Evolutionary conservation across 148 eudicot genomes (phyloP), one percentile per base, ranked within the genome.

Genomic region (Amaranthus palmeri): DNA sequence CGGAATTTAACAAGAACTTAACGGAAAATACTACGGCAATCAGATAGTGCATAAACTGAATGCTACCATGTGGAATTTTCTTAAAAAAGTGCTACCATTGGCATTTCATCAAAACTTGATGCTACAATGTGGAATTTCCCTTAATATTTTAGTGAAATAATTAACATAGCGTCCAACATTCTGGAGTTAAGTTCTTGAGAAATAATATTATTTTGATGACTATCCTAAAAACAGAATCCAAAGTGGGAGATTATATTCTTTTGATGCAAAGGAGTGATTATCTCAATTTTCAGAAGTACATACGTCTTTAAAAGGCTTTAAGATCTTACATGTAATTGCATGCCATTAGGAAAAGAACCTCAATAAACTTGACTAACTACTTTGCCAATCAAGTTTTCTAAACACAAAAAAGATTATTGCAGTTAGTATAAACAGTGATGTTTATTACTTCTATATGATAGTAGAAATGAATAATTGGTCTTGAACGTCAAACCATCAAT

Each of bases 341-440:
- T 85, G 69, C 89, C 89, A 77, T 86, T 93, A 51, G 88, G 87
- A 76, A 95, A 90, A 72, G 75, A 76, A 45, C 97, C 97, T 82
- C 83, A 76, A 81, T 86, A 95, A 54, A 95, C 99, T 70, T 72
- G 75, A 75, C 99, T 95, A 85, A 78, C 99, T 73, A 97, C 99
- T 76, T 85, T 88, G 52, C 99, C 97, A 66, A 95, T 92, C 85
- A 95, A 73, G 72, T 87, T 89, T 70, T 86, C 99, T 89, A 89
- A 4, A 76, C 78, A 12, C 52, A 76, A 46, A 69, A 68, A 68
- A 74, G 18, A 8, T 15, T 0, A n/a, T n/a, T n/a, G 43, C 6
- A n/a, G 10, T 73, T 11, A 68, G 72, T 70, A 60, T 46, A 50
- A 41, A 11, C 5, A 59, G 54, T 12, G 68, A 17, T 62, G 61